Base-by-base conservation (phyloP, 169 alveolate genomes). In the Eimeria zaria region DNA sequence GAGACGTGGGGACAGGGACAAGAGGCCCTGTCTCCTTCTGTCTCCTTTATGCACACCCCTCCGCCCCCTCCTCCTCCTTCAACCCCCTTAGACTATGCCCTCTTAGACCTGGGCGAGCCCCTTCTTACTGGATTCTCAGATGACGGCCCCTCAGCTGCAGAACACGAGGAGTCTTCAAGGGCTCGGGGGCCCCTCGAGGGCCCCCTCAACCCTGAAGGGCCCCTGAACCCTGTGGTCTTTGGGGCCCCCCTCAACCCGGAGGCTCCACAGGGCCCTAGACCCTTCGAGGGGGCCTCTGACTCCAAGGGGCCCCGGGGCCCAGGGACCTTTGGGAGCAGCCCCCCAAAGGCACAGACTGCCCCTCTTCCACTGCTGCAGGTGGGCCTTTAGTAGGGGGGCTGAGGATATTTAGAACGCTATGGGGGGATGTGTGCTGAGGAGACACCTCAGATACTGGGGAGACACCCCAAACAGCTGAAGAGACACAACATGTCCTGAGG, bases 71-170 rank as follows among this genome's bases (percentile, higher is more conserved):
- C 73, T 11, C 73, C 71, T 2, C 90, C 90, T 46, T 81, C 90
- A 20, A 81, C 44, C 48, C 73, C 48, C 27, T 24, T 81, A 7
- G 71, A 81, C n/a, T 81, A 27, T 48, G 20, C 71, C 24, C 30
- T 81, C 8, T 30, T 81, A 7, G 90, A 81, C 51, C 55, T 64
- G 12, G 90, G 90, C 2, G 90, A 81, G 58, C 90, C 90, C 60
- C 90, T 81, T 16, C 46, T 81, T 11, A 53, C 51, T 48, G 90
- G 90, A 46, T 81, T 48, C 51, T 73, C 90, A 11, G 73, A 81
- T 8, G 80, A 18, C 46, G 46, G n/a, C 46, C 80, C 80, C 46
- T 24, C 51, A 14, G 16, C 41, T n/a, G 46, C 80, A 36, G 80
- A 4, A 36, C 46, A n/a, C 80, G 24, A n/a, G 80, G 80, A 44